phyloP scores from a whole-genome alignment of 352 stramenopile species.

The Pelagophyceae sp. region DNA sequence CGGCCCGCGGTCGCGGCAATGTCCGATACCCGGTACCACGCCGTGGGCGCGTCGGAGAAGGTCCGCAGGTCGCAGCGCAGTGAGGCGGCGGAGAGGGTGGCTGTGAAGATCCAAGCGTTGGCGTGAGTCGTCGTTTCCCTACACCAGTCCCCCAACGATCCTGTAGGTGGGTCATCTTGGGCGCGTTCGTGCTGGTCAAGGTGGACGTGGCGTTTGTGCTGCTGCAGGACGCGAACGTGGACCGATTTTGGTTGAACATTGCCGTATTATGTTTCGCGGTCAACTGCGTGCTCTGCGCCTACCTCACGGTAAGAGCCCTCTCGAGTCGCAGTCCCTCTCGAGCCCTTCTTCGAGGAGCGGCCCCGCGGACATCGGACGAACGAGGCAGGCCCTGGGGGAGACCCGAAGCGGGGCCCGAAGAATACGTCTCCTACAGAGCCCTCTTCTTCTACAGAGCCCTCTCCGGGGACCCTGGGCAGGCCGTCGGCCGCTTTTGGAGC shows the following conservation, averaged over 20 bases:
- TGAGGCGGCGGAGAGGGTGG: not conserved
- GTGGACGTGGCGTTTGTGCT: slow-evolving; percentile 37
- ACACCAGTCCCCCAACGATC: not conserved
- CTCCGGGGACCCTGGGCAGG: not conserved
- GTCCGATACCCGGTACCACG: no score
- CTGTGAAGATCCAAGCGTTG: slow-evolving; percentile 13
- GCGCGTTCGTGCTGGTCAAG: slow-evolving; percentile 28
- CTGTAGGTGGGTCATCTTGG: slow-evolving; percentile 31
- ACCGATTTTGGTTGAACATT: slow-evolving; percentile 38
- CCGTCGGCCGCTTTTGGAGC: not conserved
- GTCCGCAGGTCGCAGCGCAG: not conserved
- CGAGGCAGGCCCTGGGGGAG: not conserved
- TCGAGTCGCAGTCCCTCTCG: no score
- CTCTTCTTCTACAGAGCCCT: no score
- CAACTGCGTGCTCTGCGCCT: not conserved
- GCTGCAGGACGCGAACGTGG: slow-evolving; percentile 33
- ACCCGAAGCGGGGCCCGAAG: no score
- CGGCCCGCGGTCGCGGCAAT: no score
- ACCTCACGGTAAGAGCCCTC: no score
- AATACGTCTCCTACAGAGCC: no score
- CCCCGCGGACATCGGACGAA: not conserved
- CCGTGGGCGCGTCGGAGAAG: no score
- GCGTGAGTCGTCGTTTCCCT: slow-evolving; percentile 28
- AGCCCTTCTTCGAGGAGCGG: not conserved
- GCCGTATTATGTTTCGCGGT: slow-evolving; percentile 15